Conservation (phyloP, 768 basidiomycete genomes). For the Lanmaoa pseudosensibilis region DNA sequence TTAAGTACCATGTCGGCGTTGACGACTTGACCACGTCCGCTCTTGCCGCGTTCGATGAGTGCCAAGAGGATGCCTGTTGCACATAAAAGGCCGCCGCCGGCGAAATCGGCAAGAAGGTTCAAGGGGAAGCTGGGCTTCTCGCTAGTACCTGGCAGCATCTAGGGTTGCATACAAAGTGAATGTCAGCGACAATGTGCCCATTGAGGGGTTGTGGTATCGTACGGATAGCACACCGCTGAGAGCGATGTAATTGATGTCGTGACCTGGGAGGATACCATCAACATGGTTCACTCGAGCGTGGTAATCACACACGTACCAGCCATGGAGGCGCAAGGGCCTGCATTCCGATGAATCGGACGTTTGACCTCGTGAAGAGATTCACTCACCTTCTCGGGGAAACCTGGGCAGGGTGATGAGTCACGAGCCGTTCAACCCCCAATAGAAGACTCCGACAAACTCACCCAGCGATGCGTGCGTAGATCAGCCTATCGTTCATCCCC, state of each 20-base stretch:
- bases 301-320: conserved; percentile 50
- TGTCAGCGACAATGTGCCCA: background rate
- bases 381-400: conserved; percentile 60
- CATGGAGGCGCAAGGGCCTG: conserved; percentile 73
- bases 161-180: background rate
- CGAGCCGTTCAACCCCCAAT: background rate
- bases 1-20: conserved; percentile 77
- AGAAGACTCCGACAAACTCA: conserved; percentile 36
- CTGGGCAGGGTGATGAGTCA: conserved; percentile 31
- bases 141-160: conserved; percentile 67
- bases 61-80: conserved; percentile 74
- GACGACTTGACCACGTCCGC: conserved; percentile 72
- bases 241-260: conserved; percentile 85
- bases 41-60: conserved; percentile 62
- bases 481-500: conserved; percentile 60
- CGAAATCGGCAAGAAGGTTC: conserved; percentile 81
- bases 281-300: background rate
- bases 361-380: background rate
- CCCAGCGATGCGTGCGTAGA: conserved; percentile 79
- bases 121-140: conserved; percentile 71
- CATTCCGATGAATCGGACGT: conserved; percentile 15
- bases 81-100: conserved; percentile 74
- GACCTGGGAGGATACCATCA: conserved; percentile 45
- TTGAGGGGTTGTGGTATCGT: conserved; percentile 6
- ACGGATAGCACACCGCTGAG: conserved; percentile 75